Evolutionary conservation across 2,329 filamentous ascomycete species (phyloP).

Genomic region (Clonostachys solani): DNA sequence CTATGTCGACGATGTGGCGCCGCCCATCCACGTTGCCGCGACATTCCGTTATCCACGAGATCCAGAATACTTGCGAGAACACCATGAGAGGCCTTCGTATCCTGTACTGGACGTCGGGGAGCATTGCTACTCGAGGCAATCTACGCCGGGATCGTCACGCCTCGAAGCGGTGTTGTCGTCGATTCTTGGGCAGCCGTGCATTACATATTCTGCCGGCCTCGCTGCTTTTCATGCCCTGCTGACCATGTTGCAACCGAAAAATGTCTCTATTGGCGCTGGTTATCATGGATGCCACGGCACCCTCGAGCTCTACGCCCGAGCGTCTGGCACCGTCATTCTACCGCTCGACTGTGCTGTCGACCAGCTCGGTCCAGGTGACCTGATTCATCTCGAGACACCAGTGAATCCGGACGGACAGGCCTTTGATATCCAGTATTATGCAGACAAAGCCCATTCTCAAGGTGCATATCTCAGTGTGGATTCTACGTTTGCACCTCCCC

Average conservation of each 20-base stretch:
- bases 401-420: constrained; percentile 87
- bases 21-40: constrained; percentile 85
- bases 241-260: constrained; percentile 76
- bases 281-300: constrained; percentile 96
- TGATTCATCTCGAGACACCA: constrained; percentile 90
- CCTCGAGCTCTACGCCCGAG: constrained; percentile 65
- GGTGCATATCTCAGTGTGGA: constrained; percentile 82
- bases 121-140: constrained; percentile 81
- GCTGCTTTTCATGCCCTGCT: constrained; percentile 85
- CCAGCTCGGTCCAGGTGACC: constrained; percentile 69
- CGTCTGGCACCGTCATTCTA: constrained; percentile 71
- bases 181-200: constrained; percentile 63
- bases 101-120: constrained; percentile 48
- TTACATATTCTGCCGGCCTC: constrained; percentile 83
- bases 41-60: constrained; percentile 80
- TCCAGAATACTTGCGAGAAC: constrained; percentile 53
- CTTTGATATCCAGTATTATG: constrained; percentile 67
- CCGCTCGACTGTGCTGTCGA: constrained; percentile 64
- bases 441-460: constrained; percentile 62
- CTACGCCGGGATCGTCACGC: constrained; percentile 75
- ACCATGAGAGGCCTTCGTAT: constrained; percentile 18
- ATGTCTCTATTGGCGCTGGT: constrained; percentile 76
- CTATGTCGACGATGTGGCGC: constrained; percentile 73
- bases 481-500: constrained; percentile 88
- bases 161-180: constrained; percentile 78